Evolutionary conservation across 345 rosid genomes (phyloP), one percentile per base, ranked within the genome.

Genomic region (Camelina sativa): DNA sequence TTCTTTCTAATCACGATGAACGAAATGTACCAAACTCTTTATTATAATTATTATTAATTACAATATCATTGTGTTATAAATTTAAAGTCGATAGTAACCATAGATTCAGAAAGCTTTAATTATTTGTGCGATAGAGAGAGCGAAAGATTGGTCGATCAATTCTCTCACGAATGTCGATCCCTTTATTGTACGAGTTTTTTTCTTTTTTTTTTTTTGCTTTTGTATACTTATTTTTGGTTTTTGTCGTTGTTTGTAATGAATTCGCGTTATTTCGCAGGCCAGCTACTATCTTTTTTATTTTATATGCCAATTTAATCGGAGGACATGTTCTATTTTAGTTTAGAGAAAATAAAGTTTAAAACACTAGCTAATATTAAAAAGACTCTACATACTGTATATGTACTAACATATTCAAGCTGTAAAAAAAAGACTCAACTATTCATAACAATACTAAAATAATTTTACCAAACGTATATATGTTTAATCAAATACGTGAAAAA

Each of bases 1-100:
- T 59, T 56, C 28, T 47, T 69, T 76, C 59, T 37, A 8, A 76
- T 62, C 64, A 76, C 51, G 64, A 76, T 61, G 48, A 75, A 67
- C 60, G 56, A 67, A 2, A 37, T 11, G 70, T 62, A 55, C 75
- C 75, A 76, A 54, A 76, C 80, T 54, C 58, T 67, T 60, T 35
- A 12, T 58, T 53, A 67, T 52, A 28, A 55, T 54, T 75, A 55
- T 54, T 75, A 34, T 69, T 53, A 44, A 11, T 40, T 40, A 40
- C 67, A 69, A 43, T 50, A 44, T n/a, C 23, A 32, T 35, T 22
- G 62, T 67, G 43, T 38, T 66, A 20, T 62, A 57, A 28, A 23
- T 4, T 28, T 28, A 28, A 28, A 28, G 40, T 43, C 23, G 69
- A 68, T 67, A 54, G 34, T 54, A 76, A 62, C 70, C 75, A 76